These are phyloP conservation scores for Leptographium lundbergii DNA, from an alignment of 2,329 filamentous ascomycete genomes.

Conservation along the genomic window DNA sequence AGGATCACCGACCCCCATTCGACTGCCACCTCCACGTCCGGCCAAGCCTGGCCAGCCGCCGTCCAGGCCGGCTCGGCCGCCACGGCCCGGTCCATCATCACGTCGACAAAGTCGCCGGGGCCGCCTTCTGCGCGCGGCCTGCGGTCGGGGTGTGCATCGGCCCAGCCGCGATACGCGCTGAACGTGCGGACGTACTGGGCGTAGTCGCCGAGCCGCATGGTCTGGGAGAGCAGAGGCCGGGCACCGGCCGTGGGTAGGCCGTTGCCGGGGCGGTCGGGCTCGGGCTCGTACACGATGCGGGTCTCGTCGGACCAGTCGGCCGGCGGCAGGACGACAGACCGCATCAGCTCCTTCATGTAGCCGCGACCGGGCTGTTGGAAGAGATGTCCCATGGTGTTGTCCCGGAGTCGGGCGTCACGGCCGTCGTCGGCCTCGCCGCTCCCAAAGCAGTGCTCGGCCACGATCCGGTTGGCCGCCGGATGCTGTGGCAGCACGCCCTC, in stretches of 20 bases:
- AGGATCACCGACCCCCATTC: neutral
- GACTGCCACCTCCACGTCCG: neutral
- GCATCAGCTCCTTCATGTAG: neutral
- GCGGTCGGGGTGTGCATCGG: too few relatives aligned
- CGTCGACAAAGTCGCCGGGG: too few relatives aligned
- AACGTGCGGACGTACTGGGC: too few relatives aligned
- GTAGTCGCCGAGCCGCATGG: neutral
- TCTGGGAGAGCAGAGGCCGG: neutral
- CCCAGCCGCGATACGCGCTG: too few relatives aligned
- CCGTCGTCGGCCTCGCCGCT: neutral
- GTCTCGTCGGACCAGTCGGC: neutral
- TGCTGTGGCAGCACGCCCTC: too few relatives aligned
- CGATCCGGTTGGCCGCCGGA: neutral
- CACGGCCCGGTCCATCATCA: neutral
- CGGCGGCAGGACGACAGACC: neutral
- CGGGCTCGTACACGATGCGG: neutral
- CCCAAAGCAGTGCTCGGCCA: neutral
- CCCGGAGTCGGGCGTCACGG: neutral
- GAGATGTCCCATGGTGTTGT: neutral
- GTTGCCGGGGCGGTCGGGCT: neutral
- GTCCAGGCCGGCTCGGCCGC: too few relatives aligned
- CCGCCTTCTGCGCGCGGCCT: too few relatives aligned
- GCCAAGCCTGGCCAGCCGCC: neutral
- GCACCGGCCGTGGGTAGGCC: neutral
- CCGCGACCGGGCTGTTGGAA: neutral